Base-by-base conservation (phyloP, 768 basidiomycete species). In the Mycena polygramma region DNA sequence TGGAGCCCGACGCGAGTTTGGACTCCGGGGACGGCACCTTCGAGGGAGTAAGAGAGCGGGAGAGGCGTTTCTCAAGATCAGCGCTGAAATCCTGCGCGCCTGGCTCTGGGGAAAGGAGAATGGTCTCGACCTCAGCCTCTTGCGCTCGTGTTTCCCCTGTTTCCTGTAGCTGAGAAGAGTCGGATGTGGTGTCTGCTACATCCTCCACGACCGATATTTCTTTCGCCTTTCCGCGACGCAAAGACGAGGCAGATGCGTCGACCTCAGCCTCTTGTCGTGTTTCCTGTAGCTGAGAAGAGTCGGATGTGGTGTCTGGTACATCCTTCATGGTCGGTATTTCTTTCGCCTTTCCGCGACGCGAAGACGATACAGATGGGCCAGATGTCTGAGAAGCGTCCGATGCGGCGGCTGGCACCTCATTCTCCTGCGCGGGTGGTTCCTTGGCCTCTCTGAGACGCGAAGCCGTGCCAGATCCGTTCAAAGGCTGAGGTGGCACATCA, bases 11-110 rank as follows among this genome's bases (percentile, higher is more conserved):
- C 14, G 39, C 26, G n/a, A 57, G 11, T 14, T 30, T 30, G 30
- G 30, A 6, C 30, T 30, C 30, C 30, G 30, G 30, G 30, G 30
- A 30, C 30, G 55, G 24, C 19, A 54, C 35, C 41, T 2, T 63
- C 58, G 62, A 70, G 52, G 55, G 74, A 5, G 19, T 58, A 20
- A 7, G 22, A 26, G 17, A 17, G 11, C 11, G 22, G n/a, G 20
- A 0, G 2, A 20, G 9, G 30, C 2, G 17, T 20, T 48, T 36
- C 48, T 71, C 51, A 24, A 71, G 61, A 37, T 75, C 30, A 30
- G 30, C 30, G 75, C 61, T 77, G 74, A 62, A 77, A 74, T 71
- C 70, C 74, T 46, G 74, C 73, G 52, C 77, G 75, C 60, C 75
- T 76, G 35, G 74, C 35, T n/a, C 54, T 20, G 60, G 17, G 5